Base-by-base conservation (phyloP, 306 rosid species). In the Betula pendula region DNA sequence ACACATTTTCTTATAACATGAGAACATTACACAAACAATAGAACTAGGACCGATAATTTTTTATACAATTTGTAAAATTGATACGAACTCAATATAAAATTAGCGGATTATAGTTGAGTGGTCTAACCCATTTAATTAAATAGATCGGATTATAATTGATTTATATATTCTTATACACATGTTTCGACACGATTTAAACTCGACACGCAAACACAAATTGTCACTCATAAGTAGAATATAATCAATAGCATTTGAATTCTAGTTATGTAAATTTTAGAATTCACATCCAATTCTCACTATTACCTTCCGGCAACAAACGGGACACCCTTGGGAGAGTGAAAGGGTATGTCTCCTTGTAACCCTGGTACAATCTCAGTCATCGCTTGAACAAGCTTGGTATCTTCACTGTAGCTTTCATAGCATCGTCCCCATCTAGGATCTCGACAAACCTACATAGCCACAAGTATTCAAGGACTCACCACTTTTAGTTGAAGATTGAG, bases 381-480 rank as follows among this genome's bases (percentile, higher is more conserved):
- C 38, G 27, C 48, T 4, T 35, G 25, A 35, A 66, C 70, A 19
- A 66, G 9, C 48, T 66, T 19, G 15, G 24, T 48, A n/a, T 66
- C 70, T 35, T 66, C 70, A 8, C 70, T 66, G 27, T 38, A 66
- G 48, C 70, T 66, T 19, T 66, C 48, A 4, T 35, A 66, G 48
- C 70, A 66, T 1, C 70, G 14, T 16, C 70, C 70, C 70, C 70
- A 66, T 66, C 70, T 66, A 3, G 70, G 70, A 66, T 66, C 70
- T 38, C 70, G 9, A 66, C 70, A 66, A 19, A 66, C 70, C 70
- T 66, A 8, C 47, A 38, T 6, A 66, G 22, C 24, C 42, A 62
- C 20, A 62, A 35, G 11, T 5, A 35, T 62, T 62, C 3, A 19
- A 62, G 43, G 20, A 31, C 68, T 62, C 68, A 25, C n/a, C 6